Base-by-base conservation (phyloP, 345 rosid species). In the Euphorbia pulcherrima region DNA sequence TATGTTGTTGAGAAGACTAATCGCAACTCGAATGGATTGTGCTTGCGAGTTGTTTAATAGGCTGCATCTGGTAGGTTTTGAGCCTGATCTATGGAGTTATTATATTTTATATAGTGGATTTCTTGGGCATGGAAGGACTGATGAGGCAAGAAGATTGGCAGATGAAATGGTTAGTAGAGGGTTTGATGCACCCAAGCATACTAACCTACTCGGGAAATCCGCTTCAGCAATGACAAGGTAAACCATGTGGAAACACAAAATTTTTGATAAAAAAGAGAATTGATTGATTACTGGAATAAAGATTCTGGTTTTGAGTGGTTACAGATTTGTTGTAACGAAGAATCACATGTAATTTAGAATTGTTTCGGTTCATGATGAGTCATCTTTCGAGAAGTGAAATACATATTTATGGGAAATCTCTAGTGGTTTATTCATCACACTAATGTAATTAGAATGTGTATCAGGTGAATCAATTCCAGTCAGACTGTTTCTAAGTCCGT, bases 391-490 rank as follows among this genome's bases (percentile, higher is more conserved):
- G n/a, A n/a, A n/a, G n/a, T n/a, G n/a, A n/a, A n/a, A n/a, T n/a
- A n/a, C n/a, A n/a, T n/a, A n/a, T n/a, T n/a, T n/a, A 33, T 33
- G 37, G 37, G 7, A 33, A 33, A 33, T 33, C 4, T 33, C 37
- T 2, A 33, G 13, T n/a, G n/a, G n/a, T n/a, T n/a, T n/a, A n/a
- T n/a, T n/a, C n/a, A n/a, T n/a, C n/a, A n/a, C n/a, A 26, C 28
- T 56, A 5, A 44, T 41, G 41, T 8, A 60, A 9, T 50, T 17
- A 18, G 35, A 23, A 33, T 54, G 37, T 24, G 14, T 26, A 26
- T 29, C 88, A 94, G 99, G 97, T 26, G 99, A 91, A 82, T 94
- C 99, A 7, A 94, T 94, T 68, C 99, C 99, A 51, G 84, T 91
- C 77, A 88, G 99, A 82, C 77, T 94, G 77, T 94, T 94, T 72